Evolutionary conservation across 2,329 filamentous ascomycete genomes (phyloP).

Genomic region (Botrytis paeoniae): DNA sequence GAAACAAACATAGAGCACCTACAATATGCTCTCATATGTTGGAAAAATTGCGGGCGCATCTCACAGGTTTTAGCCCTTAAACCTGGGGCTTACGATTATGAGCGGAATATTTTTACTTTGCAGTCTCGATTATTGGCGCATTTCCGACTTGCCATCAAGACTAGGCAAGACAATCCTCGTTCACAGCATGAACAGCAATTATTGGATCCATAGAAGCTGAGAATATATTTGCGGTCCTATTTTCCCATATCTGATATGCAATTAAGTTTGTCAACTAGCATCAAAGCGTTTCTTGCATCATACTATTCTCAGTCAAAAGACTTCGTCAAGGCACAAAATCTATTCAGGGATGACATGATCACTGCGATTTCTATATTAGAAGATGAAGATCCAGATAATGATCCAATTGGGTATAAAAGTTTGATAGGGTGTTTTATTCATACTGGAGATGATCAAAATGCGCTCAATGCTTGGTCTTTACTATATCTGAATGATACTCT

Average conservation of each 20-base stretch:
- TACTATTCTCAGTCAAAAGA: fast-evolving
- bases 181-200: fast-evolving
- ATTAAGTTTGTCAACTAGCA: no score
- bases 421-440: fast-evolving
- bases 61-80: no score
- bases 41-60: no score
- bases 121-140: no score
- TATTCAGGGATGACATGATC: fast-evolving
- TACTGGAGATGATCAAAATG: neutral
- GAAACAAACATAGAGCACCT: no score
- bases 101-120: no score
- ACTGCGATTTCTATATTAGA: neutral
- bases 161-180: fast-evolving
- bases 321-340: neutral
- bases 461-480: neutral
- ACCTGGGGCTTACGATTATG: no score
- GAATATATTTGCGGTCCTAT: no score
- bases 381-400: neutral
- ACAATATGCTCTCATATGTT: no score
- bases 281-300: no score
- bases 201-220: neutral
- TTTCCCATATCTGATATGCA: no score
- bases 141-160: neutral
- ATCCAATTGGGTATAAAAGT: fast-evolving
- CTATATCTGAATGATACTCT: neutral